A percentile compares a stretch with the other conserved stretches of the same genome.
phyloP scores from a whole-genome alignment of 495 filamentous ascomycete genomes.

The Neurospora discreta region DNA sequence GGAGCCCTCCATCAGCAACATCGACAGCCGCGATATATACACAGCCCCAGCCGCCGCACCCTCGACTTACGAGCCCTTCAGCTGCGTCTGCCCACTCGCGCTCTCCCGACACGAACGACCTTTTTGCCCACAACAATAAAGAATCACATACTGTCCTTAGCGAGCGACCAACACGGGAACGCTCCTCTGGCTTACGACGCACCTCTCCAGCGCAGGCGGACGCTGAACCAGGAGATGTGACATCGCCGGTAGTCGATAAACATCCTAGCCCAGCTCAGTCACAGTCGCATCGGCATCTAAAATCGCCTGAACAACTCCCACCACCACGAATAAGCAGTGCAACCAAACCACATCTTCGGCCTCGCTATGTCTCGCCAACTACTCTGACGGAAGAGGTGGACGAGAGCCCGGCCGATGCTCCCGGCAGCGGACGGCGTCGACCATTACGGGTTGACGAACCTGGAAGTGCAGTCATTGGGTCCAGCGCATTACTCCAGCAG shows the following conservation, averaged over 20 bases:
- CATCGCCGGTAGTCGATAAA: background rate
- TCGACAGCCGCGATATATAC: background rate
- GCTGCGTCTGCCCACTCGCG: background rate
- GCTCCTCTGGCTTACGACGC: background rate
- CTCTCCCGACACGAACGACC: background rate
- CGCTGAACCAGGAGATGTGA: background rate
- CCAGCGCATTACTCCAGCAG: conserved; percentile 18
- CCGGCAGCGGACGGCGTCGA: conserved; percentile 32
- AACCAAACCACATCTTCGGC: background rate
- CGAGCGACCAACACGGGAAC: background rate
- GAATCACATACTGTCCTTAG: background rate
- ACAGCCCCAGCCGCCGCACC: background rate
- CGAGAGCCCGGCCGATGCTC: conserved; percentile 38
- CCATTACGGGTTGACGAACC: conserved; percentile 14
- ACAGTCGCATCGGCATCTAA: background rate
- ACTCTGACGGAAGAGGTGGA: conserved; percentile 25
- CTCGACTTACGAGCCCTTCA: background rate
- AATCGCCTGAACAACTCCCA: background rate
- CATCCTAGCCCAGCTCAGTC: background rate
- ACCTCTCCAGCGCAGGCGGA: background rate
- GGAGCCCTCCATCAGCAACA: conserved; percentile 3
- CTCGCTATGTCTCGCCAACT: conserved; percentile 1
- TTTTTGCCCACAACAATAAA: background rate
- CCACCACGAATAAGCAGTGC: background rate
- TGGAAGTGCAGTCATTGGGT: conserved; percentile 13